Percentiles rank a stretch among this genome's conserved stretches.
Conservation (phyloP, 2,329 filamentous ascomycete genomes). For the Fusarium udum region DNA sequence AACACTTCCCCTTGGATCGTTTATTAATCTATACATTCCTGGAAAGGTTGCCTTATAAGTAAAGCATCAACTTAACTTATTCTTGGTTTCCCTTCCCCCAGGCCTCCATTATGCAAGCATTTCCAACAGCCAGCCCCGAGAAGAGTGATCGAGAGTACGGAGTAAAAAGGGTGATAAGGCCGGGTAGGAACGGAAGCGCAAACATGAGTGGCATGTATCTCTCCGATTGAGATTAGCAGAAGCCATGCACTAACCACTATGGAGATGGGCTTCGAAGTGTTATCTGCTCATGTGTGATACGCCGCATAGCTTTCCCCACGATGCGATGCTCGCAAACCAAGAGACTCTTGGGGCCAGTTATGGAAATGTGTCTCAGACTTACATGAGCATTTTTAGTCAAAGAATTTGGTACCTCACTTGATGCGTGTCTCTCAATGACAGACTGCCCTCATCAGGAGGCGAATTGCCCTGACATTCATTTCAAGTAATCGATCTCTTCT, state of each 20-base stretch:
- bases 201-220: slow-evolving; percentile 7
- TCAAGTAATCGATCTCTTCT: not conserved
- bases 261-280: not conserved
- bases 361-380: not conserved
- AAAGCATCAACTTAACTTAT: not conserved
- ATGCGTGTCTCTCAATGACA: not conserved
- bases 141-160: slow-evolving; percentile 10
- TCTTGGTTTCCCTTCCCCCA: not conserved
- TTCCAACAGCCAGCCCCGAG: slow-evolving; percentile 21
- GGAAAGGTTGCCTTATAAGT: not conserved
- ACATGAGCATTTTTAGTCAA: not conserved
- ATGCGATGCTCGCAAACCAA: slow-evolving; percentile 6
- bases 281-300: slow-evolving; percentile 31
- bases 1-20: not conserved
- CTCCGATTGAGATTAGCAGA: not conserved
- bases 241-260: not conserved
- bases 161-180: slow-evolving; percentile 3
- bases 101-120: slow-evolving; percentile 20
- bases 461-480: not conserved
- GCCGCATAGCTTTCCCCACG: not conserved
- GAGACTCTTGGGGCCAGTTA: not conserved
- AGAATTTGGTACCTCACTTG: not conserved
- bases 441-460: not conserved
- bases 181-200: slow-evolving; percentile 26
- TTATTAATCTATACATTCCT: not conserved